Base-by-base conservation (phyloP, 1,139 yeast genomes). In the Saccharomyces hybrid region DNA sequence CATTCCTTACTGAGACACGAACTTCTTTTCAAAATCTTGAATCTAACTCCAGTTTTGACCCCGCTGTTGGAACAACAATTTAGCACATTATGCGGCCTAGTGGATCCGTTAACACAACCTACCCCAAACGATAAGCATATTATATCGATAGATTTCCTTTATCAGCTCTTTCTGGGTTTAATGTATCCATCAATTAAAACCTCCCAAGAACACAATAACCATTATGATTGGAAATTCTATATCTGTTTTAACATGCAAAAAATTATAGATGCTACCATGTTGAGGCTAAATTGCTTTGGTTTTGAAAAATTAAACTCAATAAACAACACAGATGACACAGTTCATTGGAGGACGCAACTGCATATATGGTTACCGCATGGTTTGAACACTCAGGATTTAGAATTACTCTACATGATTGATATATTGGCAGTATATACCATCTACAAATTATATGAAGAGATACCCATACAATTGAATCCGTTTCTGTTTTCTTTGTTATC, bases 91-190 rank as follows among this genome's bases (percentile, higher is more conserved):
- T 57, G 63, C 31, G 73, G 81, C 1, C 66, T 85, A 46, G 79
- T 84, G 54, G 89, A 84, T 64, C 88, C 88, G 3, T 73, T 77
- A 61, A 82, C 88, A 1, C 89, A 83, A 59, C 90, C 91, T 0
- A 78, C 79, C 47, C 87, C 84, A 38, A 76, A 77, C n/a, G 84
- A 82, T 24, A 65, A 70, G 1, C 68, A 73, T 31, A 69, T 82
- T 0, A 71, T 83, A 16, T 82, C 88, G 29, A 68, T 84, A 9
- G 83, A 82, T 56, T 66, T 76, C 7, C 61, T 84, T 4, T 76
- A 86, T 4, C 81, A 81, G 57, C 61, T 82, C 49, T 71, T 80
- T 21, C 72, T 84, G 5, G 81, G 81, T 0, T 65, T 80, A 16
- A 61, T 64, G 69, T 42, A 68, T 64, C 61, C 67, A 54, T 49